Conservation (phyloP, 139 green algal genomes). For the Nannochloris sp. region DNA sequence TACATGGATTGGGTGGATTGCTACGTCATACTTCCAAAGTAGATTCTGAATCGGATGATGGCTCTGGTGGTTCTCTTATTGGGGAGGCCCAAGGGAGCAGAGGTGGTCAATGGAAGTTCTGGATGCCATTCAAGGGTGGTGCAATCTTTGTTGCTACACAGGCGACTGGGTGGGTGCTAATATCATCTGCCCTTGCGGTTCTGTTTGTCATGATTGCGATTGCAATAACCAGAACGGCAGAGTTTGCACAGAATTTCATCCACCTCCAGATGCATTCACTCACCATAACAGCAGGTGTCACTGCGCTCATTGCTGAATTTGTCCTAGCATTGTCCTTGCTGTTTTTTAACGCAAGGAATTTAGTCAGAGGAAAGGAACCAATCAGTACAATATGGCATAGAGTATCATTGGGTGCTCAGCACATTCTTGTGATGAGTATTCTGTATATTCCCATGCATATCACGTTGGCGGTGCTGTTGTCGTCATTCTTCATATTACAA, state of each 20-base stretch:
- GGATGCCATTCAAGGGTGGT: slow-evolving; percentile 70
- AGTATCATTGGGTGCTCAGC: neutral
- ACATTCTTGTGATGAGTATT: neutral
- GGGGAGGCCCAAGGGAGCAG: neutral
- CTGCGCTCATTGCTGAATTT: slow-evolving; percentile 5
- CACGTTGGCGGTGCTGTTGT: neutral
- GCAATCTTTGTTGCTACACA: slow-evolving; percentile 61
- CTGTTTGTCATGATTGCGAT: slow-evolving; percentile 23
- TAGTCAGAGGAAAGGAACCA: neutral
- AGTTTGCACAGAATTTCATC: neutral
- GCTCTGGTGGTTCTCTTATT: neutral
- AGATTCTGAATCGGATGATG: neutral
- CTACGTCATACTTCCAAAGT: slow-evolving; percentile 21
- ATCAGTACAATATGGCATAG: neutral
- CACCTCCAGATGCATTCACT: slow-evolving; percentile 45
- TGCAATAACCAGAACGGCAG: neutral
- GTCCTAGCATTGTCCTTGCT: slow-evolving; percentile 4
- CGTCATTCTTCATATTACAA: slow-evolving; percentile 32
- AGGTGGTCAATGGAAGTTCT: slow-evolving; percentile 57
- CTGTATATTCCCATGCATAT: slow-evolving; percentile 12
- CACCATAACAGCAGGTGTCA: slow-evolving; percentile 39
- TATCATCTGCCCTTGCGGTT: slow-evolving; percentile 42
- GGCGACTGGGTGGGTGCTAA: slow-evolving; percentile 68
- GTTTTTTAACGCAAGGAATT: neutral
- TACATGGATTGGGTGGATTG: slow-evolving; percentile 61